Conservation (phyloP, 805 yeast species). For the Yarrowia sp. region DNA sequence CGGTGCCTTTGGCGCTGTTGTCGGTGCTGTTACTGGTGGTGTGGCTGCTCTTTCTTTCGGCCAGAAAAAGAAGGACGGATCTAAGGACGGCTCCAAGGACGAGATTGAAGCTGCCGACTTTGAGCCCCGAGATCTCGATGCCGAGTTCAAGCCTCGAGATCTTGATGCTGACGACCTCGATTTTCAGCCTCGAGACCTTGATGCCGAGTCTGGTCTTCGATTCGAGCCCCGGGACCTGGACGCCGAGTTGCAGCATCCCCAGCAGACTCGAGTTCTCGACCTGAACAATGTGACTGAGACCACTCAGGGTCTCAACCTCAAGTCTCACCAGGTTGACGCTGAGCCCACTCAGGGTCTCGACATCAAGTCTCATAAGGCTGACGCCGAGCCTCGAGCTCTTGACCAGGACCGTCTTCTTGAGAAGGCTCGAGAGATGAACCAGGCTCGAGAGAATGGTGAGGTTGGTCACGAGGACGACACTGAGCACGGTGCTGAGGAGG, state of each 20-base stretch:
- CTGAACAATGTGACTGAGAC: too few relatives aligned
- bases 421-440: constrained; percentile 5
- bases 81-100: constrained; percentile 2
- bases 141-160: constrained; percentile 1
- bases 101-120: neutral
- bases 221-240: constrained; percentile 10
- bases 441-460: neutral
- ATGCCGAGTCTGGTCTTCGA: neutral
- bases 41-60: constrained; percentile 27
- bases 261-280: neutral
- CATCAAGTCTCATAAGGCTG: neutral
- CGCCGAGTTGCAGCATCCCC: neutral
- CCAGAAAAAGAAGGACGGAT: constrained; percentile 12
- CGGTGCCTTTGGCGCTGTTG: constrained; percentile 19
- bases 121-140: constrained; percentile 1
- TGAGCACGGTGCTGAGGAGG: neutral
- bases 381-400: neutral
- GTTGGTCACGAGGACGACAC: neutral
- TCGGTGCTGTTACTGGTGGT: constrained; percentile 15
- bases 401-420: constrained; percentile 1
- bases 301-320: neutral
- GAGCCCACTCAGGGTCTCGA: neutral
- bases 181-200: constrained; percentile 5
- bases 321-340: neutral
- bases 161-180: constrained; percentile 8